Percentiles rank a stretch among this genome's conserved stretches.
These are phyloP conservation scores for Draba incana DNA, from an alignment of 345 rosid genomes.

Conservation along the genomic window DNA sequence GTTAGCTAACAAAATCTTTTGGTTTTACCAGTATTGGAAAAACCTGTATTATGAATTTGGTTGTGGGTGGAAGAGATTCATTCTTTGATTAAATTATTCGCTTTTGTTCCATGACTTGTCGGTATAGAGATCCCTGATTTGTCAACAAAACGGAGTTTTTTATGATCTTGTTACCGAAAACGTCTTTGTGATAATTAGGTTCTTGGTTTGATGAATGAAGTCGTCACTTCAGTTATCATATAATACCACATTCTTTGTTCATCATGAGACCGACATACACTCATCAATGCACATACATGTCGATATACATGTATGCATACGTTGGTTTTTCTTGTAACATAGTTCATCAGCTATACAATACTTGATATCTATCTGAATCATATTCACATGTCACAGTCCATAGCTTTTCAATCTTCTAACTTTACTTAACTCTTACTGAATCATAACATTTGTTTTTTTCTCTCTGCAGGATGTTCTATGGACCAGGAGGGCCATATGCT, in stretches of 20 bases:
- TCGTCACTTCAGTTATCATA: not conserved
- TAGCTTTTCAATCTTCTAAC: not conserved
- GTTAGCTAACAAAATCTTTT: not conserved
- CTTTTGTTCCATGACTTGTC: not conserved
- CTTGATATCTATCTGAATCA: not conserved
- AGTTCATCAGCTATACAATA: conserved; percentile 14
- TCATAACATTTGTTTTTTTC: not conserved
- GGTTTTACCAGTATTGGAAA: not conserved
- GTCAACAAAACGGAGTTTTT: not conserved
- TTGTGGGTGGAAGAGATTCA: not conserved
- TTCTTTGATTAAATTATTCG: not conserved
- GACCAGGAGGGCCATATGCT: conserved; percentile 98
- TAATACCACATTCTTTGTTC: not conserved
- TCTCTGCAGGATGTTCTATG: conserved; percentile 86
- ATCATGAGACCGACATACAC: not conserved
- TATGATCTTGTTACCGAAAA: not conserved
- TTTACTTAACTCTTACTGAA: not conserved
- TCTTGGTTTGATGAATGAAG: not conserved
- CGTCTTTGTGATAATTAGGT: not conserved
- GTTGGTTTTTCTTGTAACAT: not conserved
- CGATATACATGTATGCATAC: not conserved
- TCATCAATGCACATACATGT: not conserved
- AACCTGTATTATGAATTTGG: not conserved
- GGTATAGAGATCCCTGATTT: conserved; percentile 2
- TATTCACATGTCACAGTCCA: not conserved